phyloP scores from a whole-genome alignment of 164 flowering plant genomes.

The Umbellularia californica region DNA sequence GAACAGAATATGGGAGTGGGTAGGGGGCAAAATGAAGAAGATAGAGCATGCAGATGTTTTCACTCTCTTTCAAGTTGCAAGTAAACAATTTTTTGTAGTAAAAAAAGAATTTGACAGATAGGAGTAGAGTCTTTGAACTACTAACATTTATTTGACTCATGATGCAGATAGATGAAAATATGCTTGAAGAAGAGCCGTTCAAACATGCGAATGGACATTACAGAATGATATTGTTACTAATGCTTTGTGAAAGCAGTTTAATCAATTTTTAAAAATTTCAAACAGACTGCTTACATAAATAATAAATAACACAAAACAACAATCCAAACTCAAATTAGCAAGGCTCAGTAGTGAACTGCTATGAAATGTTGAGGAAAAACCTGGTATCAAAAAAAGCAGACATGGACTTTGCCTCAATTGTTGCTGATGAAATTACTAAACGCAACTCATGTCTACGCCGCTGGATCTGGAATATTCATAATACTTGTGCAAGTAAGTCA shows the following conservation, averaged over 20 bases:
- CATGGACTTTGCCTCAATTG: conserved; percentile 92
- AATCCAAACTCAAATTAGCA: neutral
- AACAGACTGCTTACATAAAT: neutral
- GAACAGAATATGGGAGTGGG: too few species aligned
- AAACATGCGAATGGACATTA: too few species aligned
- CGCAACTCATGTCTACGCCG: conserved; percentile 87
- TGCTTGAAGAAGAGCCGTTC: neutral
- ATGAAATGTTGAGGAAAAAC: conserved; percentile 26
- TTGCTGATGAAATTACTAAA: conserved; percentile 86
- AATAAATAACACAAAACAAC: neutral
- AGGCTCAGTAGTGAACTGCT: neutral
- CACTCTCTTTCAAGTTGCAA: too few species aligned
- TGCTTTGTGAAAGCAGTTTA: too few species aligned
- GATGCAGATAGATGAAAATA: neutral
- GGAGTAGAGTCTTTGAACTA: neutral
- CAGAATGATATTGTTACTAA: too few species aligned
- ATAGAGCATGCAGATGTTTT: too few species aligned
- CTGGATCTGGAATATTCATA: conserved; percentile 55
- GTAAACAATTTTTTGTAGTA: too few species aligned
- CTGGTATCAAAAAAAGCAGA: conserved; percentile 67
- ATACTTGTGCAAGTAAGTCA: neutral
- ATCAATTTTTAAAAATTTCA: too few species aligned
- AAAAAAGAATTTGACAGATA: neutral
- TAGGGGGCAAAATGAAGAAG: too few species aligned
- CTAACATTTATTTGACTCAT: neutral